phyloP scores from a whole-genome alignment of 225 moss, liverwort and hornwort species.

The Physcomitrellopsis africana region DNA sequence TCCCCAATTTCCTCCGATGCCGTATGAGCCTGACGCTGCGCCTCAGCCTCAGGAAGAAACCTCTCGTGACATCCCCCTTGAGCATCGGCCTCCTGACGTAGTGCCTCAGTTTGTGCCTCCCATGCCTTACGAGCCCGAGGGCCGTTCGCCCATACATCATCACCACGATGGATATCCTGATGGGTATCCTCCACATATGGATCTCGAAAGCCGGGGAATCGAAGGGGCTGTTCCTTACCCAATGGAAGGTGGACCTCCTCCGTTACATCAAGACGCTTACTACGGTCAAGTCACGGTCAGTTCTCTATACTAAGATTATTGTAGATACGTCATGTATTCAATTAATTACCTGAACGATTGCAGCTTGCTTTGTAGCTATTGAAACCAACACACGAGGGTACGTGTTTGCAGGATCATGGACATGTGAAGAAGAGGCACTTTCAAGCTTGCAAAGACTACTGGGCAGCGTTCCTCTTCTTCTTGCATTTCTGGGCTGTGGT shows the following conservation, averaged over 20 bases:
- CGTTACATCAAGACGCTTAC: slow-evolving; percentile 22
- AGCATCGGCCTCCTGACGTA: not conserved
- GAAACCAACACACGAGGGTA: not conserved
- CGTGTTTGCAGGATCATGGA: slow-evolving; percentile 38
- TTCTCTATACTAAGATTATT: not conserved
- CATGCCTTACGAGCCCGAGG: slow-evolving; percentile 47
- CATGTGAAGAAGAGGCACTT: slow-evolving; percentile 48
- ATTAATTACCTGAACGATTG: no score
- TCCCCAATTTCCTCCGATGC: slow-evolving; percentile 41
- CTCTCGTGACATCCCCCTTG: not conserved
- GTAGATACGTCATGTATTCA: no score
- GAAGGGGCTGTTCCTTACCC: slow-evolving; percentile 30
- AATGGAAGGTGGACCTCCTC: slow-evolving; percentile 32
- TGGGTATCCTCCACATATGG: slow-evolving; percentile 6
- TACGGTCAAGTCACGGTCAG: slow-evolving; percentile 42
- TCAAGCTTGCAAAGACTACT: slow-evolving; percentile 57
- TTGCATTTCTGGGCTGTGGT: slow-evolving; percentile 59
- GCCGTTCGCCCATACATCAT: slow-evolving; percentile 19
- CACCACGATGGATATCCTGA: slow-evolving; percentile 23
- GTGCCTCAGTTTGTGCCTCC: slow-evolving; percentile 36
- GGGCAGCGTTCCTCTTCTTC: slow-evolving; percentile 61
- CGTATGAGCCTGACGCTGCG: slow-evolving; percentile 33
- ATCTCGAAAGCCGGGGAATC: slow-evolving; percentile 8
- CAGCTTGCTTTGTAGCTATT: not conserved
- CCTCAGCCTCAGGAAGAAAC: slow-evolving; percentile 20